These are phyloP conservation scores for Chionographis japonica DNA, from an alignment of 106 monocot genomes.

Conservation along the genomic window DNA sequence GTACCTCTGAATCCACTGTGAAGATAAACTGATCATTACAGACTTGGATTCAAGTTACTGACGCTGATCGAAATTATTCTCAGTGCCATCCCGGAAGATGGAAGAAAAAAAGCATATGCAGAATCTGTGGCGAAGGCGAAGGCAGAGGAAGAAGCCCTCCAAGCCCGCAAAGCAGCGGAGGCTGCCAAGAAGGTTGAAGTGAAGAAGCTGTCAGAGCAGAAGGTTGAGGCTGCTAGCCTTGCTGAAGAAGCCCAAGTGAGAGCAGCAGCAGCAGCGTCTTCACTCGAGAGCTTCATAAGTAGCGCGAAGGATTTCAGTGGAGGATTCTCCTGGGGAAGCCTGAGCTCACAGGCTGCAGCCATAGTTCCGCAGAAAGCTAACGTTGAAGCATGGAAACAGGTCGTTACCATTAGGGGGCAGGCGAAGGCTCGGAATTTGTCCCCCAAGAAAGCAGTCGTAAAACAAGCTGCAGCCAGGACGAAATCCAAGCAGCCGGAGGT, in stretches of 20 bases:
- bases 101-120: slow-evolving; percentile 70
- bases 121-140: slow-evolving; percentile 60
- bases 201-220: slow-evolving; percentile 31
- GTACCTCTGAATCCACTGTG: no score
- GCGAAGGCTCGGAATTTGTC: slow-evolving; percentile 59
- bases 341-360: slow-evolving; percentile 54
- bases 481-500: slow-evolving; percentile 25
- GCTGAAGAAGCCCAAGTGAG: slow-evolving; percentile 23
- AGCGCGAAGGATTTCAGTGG: slow-evolving; percentile 44
- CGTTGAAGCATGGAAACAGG: slow-evolving; percentile 31
- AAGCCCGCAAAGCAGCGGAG: slow-evolving; percentile 28
- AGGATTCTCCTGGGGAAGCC: slow-evolving; percentile 61
- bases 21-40: no score
- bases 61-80: not conserved
- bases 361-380: slow-evolving; percentile 21
- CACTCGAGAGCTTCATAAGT: slow-evolving; percentile 42
- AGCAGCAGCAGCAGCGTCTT: slow-evolving; percentile 32
- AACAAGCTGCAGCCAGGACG: slow-evolving; percentile 20
- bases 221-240: slow-evolving; percentile 26
- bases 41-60: no score
- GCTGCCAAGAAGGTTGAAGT: slow-evolving; percentile 47
- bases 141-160: slow-evolving; percentile 63
- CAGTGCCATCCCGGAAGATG: slow-evolving; percentile 87
- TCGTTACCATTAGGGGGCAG: slow-evolving; percentile 67
- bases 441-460: slow-evolving; percentile 53